These are phyloP conservation scores for Canavalia gladiata DNA, from an alignment of 306 rosid genomes.

Conservation along the genomic window DNA sequence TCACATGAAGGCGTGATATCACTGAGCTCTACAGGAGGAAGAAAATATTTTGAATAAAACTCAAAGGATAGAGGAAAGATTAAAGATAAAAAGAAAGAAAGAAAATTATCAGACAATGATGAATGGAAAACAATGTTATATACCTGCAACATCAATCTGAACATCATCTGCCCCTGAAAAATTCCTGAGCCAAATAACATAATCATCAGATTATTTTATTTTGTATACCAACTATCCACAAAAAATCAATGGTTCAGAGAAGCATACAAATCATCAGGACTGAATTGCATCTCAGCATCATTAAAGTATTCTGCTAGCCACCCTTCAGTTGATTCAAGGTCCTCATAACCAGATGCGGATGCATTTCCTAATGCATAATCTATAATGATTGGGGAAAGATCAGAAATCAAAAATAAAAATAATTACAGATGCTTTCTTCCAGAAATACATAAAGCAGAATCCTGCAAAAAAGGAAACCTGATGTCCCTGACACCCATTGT, in stretches of 20 bases:
- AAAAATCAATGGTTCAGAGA: conserved; percentile 43
- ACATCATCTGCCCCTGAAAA: conserved; percentile 66
- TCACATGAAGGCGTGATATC: conserved; percentile 56
- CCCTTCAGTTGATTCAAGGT: conserved; percentile 72
- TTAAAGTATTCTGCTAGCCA: conserved; percentile 92
- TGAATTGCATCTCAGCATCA: conserved; percentile 75
- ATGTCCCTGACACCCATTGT: conserved; percentile 61
- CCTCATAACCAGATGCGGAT: conserved; percentile 66
- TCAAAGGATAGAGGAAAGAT: conserved; percentile 23
- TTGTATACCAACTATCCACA: conserved; percentile 9
- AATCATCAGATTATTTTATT: conserved; percentile 48
- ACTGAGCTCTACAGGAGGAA: conserved; percentile 58
- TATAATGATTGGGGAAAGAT: conserved; percentile 38
- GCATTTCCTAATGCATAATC: conserved; percentile 60
- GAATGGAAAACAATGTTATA: conserved; percentile 34
- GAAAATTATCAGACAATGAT: conserved; percentile 8
- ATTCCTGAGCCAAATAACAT: conserved; percentile 66
- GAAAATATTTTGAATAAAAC: conserved; percentile 16
- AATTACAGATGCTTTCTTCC: background rate
- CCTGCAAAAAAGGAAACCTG: conserved; percentile 63
- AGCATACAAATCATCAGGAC: conserved; percentile 83
- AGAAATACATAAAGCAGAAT: background rate
- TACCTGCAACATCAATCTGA: conserved; percentile 78
- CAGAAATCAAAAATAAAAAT: conserved; percentile 1
- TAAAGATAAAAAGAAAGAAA: conserved; percentile 30